phyloP scores from a whole-genome alignment of 495 filamentous ascomycete genomes.

The Thermothielavioides terrestris region DNA sequence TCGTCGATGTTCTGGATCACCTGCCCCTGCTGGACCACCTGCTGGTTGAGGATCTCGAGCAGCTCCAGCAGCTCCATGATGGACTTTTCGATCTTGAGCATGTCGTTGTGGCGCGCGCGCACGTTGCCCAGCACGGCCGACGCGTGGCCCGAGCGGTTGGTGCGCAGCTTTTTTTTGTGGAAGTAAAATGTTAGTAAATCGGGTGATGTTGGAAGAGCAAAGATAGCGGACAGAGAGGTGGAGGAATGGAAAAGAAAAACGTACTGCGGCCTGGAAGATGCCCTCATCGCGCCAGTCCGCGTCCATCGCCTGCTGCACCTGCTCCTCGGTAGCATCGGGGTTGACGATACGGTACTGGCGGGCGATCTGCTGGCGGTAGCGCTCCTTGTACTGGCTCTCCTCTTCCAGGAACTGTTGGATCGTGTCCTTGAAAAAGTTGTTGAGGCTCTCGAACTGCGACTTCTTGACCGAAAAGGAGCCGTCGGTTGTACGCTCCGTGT shows the following conservation, averaged over 20 bases:
- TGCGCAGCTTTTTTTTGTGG: no score
- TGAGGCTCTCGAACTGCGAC: conserved; percentile 54
- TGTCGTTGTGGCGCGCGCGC: conserved; percentile 67
- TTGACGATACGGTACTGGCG: conserved; percentile 71
- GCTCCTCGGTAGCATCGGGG: conserved; percentile 56
- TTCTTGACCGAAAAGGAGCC: conserved; percentile 48
- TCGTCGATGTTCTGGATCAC: conserved; percentile 46
- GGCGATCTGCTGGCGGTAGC: conserved; percentile 61
- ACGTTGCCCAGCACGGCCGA: conserved; percentile 59
- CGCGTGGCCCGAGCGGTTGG: conserved; percentile 58
- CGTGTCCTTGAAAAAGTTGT: conserved; percentile 54
- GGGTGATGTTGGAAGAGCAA: background rate
- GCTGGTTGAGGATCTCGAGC: conserved; percentile 58
- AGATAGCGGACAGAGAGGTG: background rate
- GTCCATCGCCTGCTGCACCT: conserved; percentile 54
- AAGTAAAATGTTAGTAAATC: background rate
- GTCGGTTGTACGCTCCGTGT: conserved; percentile 49
- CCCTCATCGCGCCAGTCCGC: conserved; percentile 66
- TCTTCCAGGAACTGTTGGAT: conserved; percentile 55
- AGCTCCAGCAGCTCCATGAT: conserved; percentile 56
- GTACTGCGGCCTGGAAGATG: conserved; percentile 66
- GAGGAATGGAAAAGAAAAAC: conserved; percentile 17
- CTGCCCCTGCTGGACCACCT: conserved; percentile 55
- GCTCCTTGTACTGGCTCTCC: conserved; percentile 54
- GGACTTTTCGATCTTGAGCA: conserved; percentile 60